Percentiles rank a stretch among this genome's conserved stretches.
Conservation (phyloP, 306 rosid species). For the Leucaena leucocephala region DNA sequence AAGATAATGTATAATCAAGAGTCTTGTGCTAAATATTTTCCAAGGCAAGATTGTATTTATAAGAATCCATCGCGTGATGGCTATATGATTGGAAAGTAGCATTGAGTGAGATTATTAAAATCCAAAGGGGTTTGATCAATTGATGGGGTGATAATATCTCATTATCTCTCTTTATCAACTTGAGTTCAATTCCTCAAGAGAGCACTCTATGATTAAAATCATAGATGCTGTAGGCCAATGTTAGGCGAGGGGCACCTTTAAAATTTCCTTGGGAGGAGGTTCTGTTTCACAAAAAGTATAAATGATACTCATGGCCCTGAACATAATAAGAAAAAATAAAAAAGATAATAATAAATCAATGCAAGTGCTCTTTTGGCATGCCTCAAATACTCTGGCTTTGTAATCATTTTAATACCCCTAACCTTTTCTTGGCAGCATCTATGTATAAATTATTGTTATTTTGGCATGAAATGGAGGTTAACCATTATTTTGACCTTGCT, state of each 20-base stretch:
- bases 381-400: conserved; percentile 9
- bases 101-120: background rate
- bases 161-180: conserved; percentile 2
- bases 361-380: background rate
- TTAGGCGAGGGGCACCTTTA: background rate
- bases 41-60: background rate
- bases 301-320: background rate
- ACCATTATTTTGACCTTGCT: conserved; percentile 12
- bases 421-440: conserved; percentile 24
- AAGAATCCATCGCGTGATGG: background rate
- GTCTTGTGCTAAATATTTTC: conserved; percentile 9
- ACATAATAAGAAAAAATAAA: background rate
- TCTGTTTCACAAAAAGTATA: background rate
- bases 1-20: conserved; percentile 16
- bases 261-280: background rate
- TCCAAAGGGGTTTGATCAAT: background rate
- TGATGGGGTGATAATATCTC: background rate
- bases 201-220: background rate
- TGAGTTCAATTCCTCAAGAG: background rate
- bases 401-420: conserved; percentile 14
- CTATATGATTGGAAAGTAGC: background rate
- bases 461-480: background rate
- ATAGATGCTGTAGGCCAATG: background rate
- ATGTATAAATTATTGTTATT: conserved; percentile 2
- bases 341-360: background rate